phyloP scores from a whole-genome alignment of 2,329 filamentous ascomycete species.

The Pestalotiopsis sp. region DNA sequence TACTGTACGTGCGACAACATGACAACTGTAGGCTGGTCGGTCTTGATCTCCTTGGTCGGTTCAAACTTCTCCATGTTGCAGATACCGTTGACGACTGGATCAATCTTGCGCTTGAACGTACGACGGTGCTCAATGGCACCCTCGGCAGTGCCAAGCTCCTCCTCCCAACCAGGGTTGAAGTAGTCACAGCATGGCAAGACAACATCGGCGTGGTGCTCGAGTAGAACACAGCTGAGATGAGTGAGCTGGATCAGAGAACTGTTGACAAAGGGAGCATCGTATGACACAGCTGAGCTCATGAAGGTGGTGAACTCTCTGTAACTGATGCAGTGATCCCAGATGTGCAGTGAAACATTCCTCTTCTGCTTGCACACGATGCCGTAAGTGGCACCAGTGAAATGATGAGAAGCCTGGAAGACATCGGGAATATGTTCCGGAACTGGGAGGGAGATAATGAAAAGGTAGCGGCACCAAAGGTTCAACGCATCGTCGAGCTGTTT shows the following conservation, averaged over 20 bases:
- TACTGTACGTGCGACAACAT: slow-evolving; percentile 11
- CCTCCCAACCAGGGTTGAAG: slow-evolving; percentile 12
- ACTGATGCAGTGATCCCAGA: slow-evolving; percentile 11
- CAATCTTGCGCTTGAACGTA: slow-evolving; percentile 5
- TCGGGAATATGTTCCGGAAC: slow-evolving; percentile 6
- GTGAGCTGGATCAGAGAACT: slow-evolving; percentile 5
- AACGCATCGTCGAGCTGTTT: slow-evolving; percentile 9
- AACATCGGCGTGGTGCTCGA: slow-evolving; percentile 10
- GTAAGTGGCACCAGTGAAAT: slow-evolving; percentile 8
- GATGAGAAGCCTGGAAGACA: slow-evolving; percentile 8
- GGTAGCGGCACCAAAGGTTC: slow-evolving; percentile 9
- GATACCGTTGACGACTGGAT: slow-evolving; percentile 11
- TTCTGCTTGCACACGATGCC: slow-evolving; percentile 12
- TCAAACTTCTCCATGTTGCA: slow-evolving; percentile 11
- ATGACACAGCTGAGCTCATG: slow-evolving; percentile 8
- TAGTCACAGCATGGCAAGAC: slow-evolving; percentile 10
- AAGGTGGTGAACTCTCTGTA: slow-evolving; percentile 10
- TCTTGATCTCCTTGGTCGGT: slow-evolving; percentile 3
- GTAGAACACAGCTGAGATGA: slow-evolving; percentile 5
- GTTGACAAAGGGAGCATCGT: slow-evolving; percentile 8
- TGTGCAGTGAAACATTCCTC: slow-evolving; percentile 6
- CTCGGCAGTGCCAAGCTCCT: slow-evolving; percentile 7
- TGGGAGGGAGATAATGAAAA: slow-evolving; percentile 5
- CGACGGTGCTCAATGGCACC: slow-evolving; percentile 6
- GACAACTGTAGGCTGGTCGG: slow-evolving; percentile 1